These are phyloP conservation scores for Isatis tinctoria DNA, from an alignment of 345 rosid genomes.

Conservation along the genomic window DNA sequence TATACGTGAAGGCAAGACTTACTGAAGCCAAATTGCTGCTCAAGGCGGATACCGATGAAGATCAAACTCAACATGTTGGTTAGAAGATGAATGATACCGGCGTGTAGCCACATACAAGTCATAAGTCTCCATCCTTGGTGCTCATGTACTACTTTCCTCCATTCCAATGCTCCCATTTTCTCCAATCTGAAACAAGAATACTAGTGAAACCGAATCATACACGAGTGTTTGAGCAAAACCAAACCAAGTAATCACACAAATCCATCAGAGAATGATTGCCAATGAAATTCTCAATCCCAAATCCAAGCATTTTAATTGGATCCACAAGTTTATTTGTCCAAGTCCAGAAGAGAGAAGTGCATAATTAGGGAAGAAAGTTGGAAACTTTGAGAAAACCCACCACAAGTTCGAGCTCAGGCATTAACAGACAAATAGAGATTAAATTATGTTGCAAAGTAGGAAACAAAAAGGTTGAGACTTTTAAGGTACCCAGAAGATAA, in stretches of 20 bases:
- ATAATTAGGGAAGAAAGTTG: neutral
- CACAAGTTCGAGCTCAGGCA: neutral
- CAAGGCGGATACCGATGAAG: conserved; percentile 88
- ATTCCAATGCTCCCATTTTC: conserved; percentile 78
- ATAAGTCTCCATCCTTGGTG: conserved; percentile 91
- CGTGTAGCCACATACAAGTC: conserved; percentile 91
- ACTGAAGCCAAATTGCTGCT: conserved; percentile 94
- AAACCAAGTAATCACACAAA: neutral
- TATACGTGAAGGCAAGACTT: neutral
- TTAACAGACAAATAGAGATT: neutral
- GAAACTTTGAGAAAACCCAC: conserved; percentile 7
- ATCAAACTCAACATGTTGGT: conserved; percentile 83
- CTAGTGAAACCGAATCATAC: neutral
- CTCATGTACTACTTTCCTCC: conserved; percentile 65
- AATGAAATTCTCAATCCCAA: neutral
- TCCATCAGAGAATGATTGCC: neutral
- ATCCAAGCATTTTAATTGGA: neutral
- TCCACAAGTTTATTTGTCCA: no score
- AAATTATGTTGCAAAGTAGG: neutral
- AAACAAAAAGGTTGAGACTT: neutral
- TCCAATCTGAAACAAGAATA: conserved; percentile 49
- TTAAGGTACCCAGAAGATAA: neutral
- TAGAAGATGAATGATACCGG: conserved; percentile 88
- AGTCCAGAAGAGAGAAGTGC: neutral
- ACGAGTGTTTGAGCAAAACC: neutral